phyloP scores from a whole-genome alignment of 73 alveolate species.

The Durusdinium trenchii region DNA sequence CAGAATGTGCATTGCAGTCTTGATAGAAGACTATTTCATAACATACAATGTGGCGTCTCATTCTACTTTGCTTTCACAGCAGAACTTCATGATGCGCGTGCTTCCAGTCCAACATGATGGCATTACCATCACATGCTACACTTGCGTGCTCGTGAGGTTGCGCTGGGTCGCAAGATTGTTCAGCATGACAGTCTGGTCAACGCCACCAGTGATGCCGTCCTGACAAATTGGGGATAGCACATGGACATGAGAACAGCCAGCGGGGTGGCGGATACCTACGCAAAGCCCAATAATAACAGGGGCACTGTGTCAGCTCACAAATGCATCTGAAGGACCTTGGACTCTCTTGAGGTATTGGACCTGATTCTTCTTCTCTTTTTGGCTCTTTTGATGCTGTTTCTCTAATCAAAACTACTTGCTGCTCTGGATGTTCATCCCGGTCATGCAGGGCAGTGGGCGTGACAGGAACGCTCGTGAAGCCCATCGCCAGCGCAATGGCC shows the following conservation, averaged over 20 bases:
- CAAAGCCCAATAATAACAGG: too few species aligned
- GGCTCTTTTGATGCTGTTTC: not conserved
- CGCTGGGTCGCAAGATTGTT: not conserved
- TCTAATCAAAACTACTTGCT: not conserved
- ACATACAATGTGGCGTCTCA: too few species aligned
- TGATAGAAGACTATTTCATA: too few species aligned
- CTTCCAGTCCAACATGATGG: too few species aligned
- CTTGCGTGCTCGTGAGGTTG: too few species aligned
- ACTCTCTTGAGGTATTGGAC: too few species aligned
- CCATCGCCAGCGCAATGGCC: conserved; percentile 4
- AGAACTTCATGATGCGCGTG: too few species aligned
- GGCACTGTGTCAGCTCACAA: too few species aligned
- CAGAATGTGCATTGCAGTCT: too few species aligned
- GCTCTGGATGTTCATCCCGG: not conserved
- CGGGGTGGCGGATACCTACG: not conserved
- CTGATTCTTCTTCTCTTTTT: not conserved
- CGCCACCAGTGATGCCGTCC: conserved; percentile 33
- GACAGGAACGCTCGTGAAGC: not conserved
- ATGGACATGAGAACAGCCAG: not conserved
- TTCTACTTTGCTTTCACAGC: too few species aligned
- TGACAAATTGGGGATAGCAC: not conserved
- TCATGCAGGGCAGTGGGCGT: conserved; percentile 34
- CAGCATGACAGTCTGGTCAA: conserved; percentile 44
- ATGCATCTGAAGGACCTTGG: too few species aligned
- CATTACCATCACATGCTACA: too few species aligned